Conservation (phyloP, 2,329 filamentous ascomycete genomes). For the Ophiostoma australiae region DNA sequence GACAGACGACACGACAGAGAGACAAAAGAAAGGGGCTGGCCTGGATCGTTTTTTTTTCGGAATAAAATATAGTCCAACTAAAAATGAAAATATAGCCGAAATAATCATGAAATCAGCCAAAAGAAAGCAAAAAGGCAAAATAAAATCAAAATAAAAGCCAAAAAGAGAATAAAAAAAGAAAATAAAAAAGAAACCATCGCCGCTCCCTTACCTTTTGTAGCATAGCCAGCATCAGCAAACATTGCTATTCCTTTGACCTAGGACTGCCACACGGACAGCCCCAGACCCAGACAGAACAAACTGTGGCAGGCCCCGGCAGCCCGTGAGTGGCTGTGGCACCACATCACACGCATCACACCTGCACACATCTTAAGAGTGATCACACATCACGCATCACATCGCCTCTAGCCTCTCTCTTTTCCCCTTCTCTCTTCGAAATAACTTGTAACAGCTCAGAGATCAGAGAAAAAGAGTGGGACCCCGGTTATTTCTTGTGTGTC, state of each 20-base stretch:
- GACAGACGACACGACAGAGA: background rate
- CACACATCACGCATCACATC: slow-evolving; percentile 15
- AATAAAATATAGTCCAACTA: background rate
- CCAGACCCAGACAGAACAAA: slow-evolving; percentile 5
- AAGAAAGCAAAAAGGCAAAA: background rate
- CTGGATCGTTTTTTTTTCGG: background rate
- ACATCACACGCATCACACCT: slow-evolving; percentile 9
- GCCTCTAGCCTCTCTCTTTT: background rate
- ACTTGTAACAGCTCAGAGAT: background rate
- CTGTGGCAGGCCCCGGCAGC: slow-evolving; percentile 2
- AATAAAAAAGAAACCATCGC: background rate
- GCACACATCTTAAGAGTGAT: slow-evolving; percentile 8
- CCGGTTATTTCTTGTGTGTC: slow-evolving; percentile 24
- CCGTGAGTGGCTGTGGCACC: slow-evolving; percentile 24
- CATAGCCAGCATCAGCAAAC: background rate
- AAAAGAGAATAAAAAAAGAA: background rate
- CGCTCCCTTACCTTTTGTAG: slow-evolving; percentile 5
- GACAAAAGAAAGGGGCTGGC: slow-evolving; percentile 11
- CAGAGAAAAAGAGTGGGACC: background rate
- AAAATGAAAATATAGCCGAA: background rate
- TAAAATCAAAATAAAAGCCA: background rate
- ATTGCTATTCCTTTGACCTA: background rate
- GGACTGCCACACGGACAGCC: slow-evolving; percentile 5
- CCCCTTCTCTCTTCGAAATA: background rate
- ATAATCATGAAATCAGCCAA: background rate